Percentiles rank a stretch among this genome's conserved stretches.
phyloP scores from a whole-genome alignment of 805 yeast genomes.

The Candida saitoana region DNA sequence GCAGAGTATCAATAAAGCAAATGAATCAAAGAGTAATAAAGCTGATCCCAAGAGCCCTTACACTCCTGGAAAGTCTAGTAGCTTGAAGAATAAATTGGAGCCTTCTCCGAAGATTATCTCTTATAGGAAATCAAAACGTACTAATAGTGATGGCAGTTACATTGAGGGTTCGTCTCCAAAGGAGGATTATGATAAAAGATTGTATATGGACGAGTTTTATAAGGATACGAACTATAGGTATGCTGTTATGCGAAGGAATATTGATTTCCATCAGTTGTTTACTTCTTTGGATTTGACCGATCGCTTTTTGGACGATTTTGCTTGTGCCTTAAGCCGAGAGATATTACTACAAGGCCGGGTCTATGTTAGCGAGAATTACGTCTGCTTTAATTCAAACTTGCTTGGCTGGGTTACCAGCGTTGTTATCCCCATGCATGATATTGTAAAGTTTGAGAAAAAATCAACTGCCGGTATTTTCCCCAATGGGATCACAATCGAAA shows the following conservation, averaged over 20 bases:
- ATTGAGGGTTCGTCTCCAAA: slow-evolving; percentile 11
- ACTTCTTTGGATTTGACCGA: slow-evolving; percentile 65
- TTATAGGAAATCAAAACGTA: slow-evolving; percentile 33
- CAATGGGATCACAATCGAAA: slow-evolving; percentile 76
- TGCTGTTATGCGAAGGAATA: slow-evolving; percentile 60
- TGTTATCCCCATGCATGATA: slow-evolving; percentile 66
- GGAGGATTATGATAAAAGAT: slow-evolving; percentile 33
- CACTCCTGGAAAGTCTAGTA: neutral
- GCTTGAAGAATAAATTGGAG: neutral
- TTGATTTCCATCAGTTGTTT: slow-evolving; percentile 76
- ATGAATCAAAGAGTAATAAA: neutral
- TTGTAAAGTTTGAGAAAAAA: slow-evolving; percentile 70
- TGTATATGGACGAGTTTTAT: slow-evolving; percentile 57
- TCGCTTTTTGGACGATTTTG: slow-evolving; percentile 75
- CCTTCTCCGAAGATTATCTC: slow-evolving; percentile 36
- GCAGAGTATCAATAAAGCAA: neutral
- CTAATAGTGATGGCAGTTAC: slow-evolving; percentile 28
- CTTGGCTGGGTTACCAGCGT: slow-evolving; percentile 89
- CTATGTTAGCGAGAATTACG: slow-evolving; percentile 69
- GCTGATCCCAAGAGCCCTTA: neutral
- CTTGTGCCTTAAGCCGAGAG: slow-evolving; percentile 86
- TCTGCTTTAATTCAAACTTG: slow-evolving; percentile 84
- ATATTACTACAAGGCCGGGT: slow-evolving; percentile 83
- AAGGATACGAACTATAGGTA: slow-evolving; percentile 56
- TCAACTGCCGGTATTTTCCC: slow-evolving; percentile 87